Evolutionary conservation across 2,329 filamentous ascomycete genomes (phyloP).

Genomic region (Curvularia verruculosa): DNA sequence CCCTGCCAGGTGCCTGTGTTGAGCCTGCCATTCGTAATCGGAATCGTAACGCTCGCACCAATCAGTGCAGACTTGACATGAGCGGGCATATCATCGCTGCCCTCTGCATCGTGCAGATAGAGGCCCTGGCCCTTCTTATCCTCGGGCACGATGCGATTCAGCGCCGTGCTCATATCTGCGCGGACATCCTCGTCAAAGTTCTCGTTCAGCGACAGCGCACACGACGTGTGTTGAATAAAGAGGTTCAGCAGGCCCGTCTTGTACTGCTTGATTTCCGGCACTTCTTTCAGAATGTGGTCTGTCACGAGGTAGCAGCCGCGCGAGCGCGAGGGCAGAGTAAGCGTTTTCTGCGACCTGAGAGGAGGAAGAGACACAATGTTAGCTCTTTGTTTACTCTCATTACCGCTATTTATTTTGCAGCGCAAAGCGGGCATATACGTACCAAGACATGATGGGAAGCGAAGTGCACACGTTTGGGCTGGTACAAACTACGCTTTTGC

Average conservation of each 20-base stretch:
- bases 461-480: constrained; percentile 37
- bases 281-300: constrained; percentile 68
- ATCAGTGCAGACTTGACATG: constrained; percentile 92
- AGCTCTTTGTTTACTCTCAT: neutral
- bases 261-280: constrained; percentile 83
- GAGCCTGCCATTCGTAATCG: constrained; percentile 84
- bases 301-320: constrained; percentile 92
- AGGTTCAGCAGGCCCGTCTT: constrained; percentile 77
- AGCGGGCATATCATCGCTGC: constrained; percentile 91
- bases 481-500: constrained; percentile 30
- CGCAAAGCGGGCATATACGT: constrained; percentile 2
- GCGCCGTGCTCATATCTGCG: constrained; percentile 88
- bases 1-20: constrained; percentile 79
- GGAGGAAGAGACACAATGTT: neutral
- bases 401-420: neutral
- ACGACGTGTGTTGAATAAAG: constrained; percentile 95
- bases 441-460: constrained; percentile 42
- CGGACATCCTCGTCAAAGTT: constrained; percentile 88
- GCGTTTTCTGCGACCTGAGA: constrained; percentile 72
- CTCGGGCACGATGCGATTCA: constrained; percentile 87
- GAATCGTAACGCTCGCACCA: constrained; percentile 87
- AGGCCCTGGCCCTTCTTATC: constrained; percentile 64
- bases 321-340: constrained; percentile 76
- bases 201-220: constrained; percentile 90
- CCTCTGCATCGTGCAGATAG: constrained; percentile 88